These are phyloP conservation scores for Xylariomycetidae sp. DNA, from an alignment of 2,329 filamentous ascomycete genomes.

Conservation along the genomic window DNA sequence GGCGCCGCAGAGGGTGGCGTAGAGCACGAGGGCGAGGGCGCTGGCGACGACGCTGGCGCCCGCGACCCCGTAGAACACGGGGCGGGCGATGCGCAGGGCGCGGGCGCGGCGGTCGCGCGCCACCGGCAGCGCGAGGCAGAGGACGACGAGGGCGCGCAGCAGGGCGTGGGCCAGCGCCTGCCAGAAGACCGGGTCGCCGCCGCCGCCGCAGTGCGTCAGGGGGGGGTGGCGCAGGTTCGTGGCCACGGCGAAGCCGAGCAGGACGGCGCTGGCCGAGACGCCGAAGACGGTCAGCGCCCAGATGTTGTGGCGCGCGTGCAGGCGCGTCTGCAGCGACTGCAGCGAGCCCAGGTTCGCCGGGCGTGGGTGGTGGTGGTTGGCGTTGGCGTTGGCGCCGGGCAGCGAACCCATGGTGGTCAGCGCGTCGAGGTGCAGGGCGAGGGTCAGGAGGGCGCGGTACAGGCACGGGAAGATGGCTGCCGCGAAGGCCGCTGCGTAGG, in stretches of 20 bases:
- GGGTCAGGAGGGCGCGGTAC: too few relatives aligned
- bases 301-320: too few relatives aligned
- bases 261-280: slow-evolving; percentile 1
- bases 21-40: slow-evolving; percentile 1
- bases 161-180: slow-evolving; percentile 1
- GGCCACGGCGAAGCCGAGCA: slow-evolving; percentile 5
- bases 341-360: too few relatives aligned
- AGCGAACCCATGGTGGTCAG: too few relatives aligned
- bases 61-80: slow-evolving; percentile 1
- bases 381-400: too few relatives aligned
- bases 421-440: too few relatives aligned
- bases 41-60: not conserved
- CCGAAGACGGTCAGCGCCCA: slow-evolving; percentile 2
- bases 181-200: slow-evolving; percentile 5
- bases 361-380: too few relatives aligned
- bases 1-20: slow-evolving; percentile 4
- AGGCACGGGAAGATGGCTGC: too few relatives aligned
- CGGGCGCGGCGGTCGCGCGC: not conserved
- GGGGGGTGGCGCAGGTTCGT: not conserved
- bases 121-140: not conserved
- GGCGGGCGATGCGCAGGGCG: not conserved
- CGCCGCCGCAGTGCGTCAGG: not conserved
- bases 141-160: slow-evolving; percentile 1
- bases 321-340: too few relatives aligned
- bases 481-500: too few relatives aligned